Evolutionary conservation across 805 yeast species (phyloP).

Genomic region (Saturnispora besseyi): DNA sequence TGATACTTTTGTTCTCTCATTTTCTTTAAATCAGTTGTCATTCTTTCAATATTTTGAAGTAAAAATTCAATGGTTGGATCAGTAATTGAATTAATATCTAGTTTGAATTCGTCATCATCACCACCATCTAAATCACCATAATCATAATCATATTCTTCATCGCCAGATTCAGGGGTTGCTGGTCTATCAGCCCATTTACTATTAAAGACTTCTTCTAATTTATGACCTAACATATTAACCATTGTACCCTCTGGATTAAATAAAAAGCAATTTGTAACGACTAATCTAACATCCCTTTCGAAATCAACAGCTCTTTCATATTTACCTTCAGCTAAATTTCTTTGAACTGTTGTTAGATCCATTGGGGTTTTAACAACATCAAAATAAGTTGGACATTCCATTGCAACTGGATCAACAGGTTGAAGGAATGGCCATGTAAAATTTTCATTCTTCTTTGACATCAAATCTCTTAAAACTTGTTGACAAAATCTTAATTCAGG

Average conservation of each 20-base stretch:
- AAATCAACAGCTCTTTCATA: constrained; percentile 86
- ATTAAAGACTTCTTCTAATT: constrained; percentile 77
- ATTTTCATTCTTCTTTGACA: constrained; percentile 72
- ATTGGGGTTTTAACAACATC: constrained; percentile 86
- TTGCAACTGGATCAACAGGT: constrained; percentile 93
- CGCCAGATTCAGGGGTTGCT: constrained; percentile 44
- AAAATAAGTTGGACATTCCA: constrained; percentile 83
- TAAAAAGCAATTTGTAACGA: constrained; percentile 80
- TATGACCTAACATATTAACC: constrained; percentile 91
- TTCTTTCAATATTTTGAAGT: constrained; percentile 76
- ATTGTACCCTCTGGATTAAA: constrained; percentile 98
- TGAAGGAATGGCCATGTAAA: constrained; percentile 84
- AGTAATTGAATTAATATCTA: constrained; percentile 55
- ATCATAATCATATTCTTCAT: constrained; percentile 33
- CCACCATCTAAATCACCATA: constrained; percentile 24
- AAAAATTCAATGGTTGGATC: constrained; percentile 86
- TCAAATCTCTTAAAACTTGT: constrained; percentile 71
- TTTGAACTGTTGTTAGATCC: constrained; percentile 83
- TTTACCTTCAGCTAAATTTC: constrained; percentile 74
- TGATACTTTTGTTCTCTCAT: constrained; percentile 73
- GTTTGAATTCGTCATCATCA: constrained; percentile 44
- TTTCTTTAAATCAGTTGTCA: constrained; percentile 76
- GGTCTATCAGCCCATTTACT: constrained; percentile 86
- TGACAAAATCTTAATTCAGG: constrained; percentile 83
- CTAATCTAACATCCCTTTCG: constrained; percentile 70